phyloP scores from a whole-genome alignment of 2,329 filamentous ascomycete species.

The Erysiphe neolycopersici region DNA sequence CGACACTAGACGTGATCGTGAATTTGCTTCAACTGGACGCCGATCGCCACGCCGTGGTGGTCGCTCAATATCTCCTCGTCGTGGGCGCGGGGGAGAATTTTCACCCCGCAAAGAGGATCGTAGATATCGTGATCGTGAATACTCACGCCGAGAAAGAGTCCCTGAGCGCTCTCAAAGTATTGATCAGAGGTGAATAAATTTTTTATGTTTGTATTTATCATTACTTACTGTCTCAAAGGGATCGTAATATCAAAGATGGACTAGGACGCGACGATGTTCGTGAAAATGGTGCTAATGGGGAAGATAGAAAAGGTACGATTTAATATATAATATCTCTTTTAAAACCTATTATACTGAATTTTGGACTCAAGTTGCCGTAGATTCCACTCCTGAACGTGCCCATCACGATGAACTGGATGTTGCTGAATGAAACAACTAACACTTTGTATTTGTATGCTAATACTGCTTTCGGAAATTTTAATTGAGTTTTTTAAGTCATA shows the following conservation, averaged over 20 bases:
- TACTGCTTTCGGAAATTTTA: not conserved
- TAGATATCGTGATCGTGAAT: constrained; percentile 50
- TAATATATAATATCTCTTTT: constrained; percentile 1
- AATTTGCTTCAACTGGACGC: constrained; percentile 6
- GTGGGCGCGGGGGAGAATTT: constrained; percentile 44
- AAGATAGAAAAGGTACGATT: constrained; percentile 62
- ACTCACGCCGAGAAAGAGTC: constrained; percentile 39
- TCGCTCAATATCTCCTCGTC: constrained; percentile 54
- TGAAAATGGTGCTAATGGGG: constrained; percentile 45
- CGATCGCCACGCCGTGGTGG: constrained; percentile 37
- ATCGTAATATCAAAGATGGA: constrained; percentile 23
- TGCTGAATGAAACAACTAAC: constrained; percentile 34
- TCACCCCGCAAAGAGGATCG: constrained; percentile 77
- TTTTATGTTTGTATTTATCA: not conserved
- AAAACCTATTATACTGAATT: not conserved
- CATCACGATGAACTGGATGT: constrained; percentile 81
- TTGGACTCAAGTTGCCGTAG: not conserved
- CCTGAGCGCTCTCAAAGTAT: constrained; percentile 48
- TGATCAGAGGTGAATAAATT: constrained; percentile 25
- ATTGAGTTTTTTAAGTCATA: not conserved
- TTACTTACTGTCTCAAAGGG: constrained; percentile 9
- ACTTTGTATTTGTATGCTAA: not conserved
- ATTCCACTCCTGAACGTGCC: constrained; percentile 37
- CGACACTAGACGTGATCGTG: constrained; percentile 58
- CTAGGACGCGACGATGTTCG: constrained; percentile 29